phyloP scores from a whole-genome alignment of 2,329 filamentous ascomycete species.

The Colletotrichum simmondsii region DNA sequence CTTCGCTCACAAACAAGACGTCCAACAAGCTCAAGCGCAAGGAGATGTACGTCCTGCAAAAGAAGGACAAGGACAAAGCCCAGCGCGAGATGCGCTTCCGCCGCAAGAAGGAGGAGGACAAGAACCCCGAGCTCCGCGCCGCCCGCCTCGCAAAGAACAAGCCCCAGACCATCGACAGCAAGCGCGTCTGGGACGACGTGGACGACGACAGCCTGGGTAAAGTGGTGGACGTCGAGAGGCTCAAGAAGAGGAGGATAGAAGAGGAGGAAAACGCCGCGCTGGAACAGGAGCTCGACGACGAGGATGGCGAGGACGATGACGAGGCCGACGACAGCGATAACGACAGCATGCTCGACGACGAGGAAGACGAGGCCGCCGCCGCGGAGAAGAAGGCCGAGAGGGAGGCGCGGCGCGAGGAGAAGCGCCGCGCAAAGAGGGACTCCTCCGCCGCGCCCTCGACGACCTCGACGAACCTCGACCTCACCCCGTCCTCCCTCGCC shows the following conservation, averaged over 20 bases:
- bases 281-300: conserved; percentile 45
- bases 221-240: conserved; percentile 67
- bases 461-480: conserved; percentile 71
- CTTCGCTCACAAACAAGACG: conserved; percentile 56
- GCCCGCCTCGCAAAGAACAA: conserved; percentile 82
- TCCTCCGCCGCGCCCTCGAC: conserved; percentile 67
- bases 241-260: conserved; percentile 67
- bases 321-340: conserved; percentile 65
- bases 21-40: conserved; percentile 85
- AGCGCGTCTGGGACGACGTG: conserved; percentile 89
- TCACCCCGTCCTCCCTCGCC: conserved; percentile 69
- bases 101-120: conserved; percentile 86
- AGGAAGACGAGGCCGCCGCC: conserved; percentile 61
- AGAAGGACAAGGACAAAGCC: conserved; percentile 78
- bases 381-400: conserved; percentile 56
- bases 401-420: conserved; percentile 32
- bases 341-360: conserved; percentile 84
- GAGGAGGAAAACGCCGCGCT: conserved; percentile 59
- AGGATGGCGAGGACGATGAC: conserved; percentile 49
- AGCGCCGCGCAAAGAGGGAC: conserved; percentile 54
- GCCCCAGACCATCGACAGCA: conserved; percentile 84
- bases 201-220: conserved; percentile 68
- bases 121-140: conserved; percentile 79
- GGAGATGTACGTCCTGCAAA: conserved; percentile 81
- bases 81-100: conserved; percentile 82